phyloP scores from a whole-genome alignment of 257 asterid genomes.

The Nicotiana knightiana region DNA sequence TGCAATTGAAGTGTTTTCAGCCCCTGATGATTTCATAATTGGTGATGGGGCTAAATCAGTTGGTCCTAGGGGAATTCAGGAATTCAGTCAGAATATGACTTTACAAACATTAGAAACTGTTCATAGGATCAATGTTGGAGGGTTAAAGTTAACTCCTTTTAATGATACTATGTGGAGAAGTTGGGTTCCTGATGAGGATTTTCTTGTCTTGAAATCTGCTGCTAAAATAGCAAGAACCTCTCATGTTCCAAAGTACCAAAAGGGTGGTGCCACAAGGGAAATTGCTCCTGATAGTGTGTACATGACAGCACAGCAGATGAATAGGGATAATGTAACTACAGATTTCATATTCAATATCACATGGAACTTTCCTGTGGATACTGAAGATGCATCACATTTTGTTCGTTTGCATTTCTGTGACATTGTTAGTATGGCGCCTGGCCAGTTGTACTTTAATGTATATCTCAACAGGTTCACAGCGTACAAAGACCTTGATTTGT shows the following conservation, averaged over 20 bases:
- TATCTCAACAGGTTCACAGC: conserved; percentile 55
- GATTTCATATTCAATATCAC: conserved; percentile 47
- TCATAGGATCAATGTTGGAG: conserved; percentile 83
- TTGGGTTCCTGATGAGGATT: conserved; percentile 71
- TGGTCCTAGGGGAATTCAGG: conserved; percentile 40
- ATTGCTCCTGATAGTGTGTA: conserved; percentile 67
- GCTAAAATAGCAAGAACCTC: conserved; percentile 46
- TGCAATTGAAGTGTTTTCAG: conserved; percentile 72
- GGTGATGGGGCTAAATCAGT: conserved; percentile 46
- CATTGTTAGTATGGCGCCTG: conserved; percentile 50
- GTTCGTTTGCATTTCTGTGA: conserved; percentile 75
- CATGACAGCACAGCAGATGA: conserved; percentile 78
- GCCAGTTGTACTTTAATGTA: conserved; percentile 52
- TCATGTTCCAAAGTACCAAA: conserved; percentile 49
- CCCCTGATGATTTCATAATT: conserved; percentile 57
- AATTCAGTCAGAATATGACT: conserved; percentile 56
- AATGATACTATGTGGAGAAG: conserved; percentile 80
- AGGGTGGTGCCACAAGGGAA: conserved; percentile 63
- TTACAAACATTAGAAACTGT: conserved; percentile 54
- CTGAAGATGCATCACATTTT: conserved; percentile 26
- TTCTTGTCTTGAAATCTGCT: conserved; percentile 59
- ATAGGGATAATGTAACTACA: conserved; percentile 35
- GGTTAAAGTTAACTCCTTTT: conserved; percentile 62
- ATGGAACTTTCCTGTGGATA: conserved; percentile 59
- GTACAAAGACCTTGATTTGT: conserved; percentile 60